phyloP scores from a whole-genome alignment of 2,329 filamentous ascomycete genomes.

The Aspergillus unguis region DNA sequence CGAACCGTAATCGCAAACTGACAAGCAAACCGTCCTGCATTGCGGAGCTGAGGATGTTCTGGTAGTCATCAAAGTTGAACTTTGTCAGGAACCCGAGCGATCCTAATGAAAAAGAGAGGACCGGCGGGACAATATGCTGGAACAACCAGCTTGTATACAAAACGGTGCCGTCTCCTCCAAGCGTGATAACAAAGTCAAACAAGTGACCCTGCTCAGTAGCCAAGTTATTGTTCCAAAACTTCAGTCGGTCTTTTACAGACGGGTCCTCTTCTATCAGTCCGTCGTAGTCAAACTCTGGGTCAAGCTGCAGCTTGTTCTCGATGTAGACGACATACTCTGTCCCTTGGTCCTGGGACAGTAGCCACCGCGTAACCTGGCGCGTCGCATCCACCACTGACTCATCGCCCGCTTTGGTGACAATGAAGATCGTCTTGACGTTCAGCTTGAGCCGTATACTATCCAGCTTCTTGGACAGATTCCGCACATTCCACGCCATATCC shows the following conservation, averaged over 20 bases:
- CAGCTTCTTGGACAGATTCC: slow-evolving; percentile 81
- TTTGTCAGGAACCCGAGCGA: slow-evolving; percentile 95
- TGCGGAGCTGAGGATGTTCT: slow-evolving; percentile 64
- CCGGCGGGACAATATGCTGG: slow-evolving; percentile 88
- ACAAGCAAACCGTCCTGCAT: slow-evolving; percentile 85
- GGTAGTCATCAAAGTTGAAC: slow-evolving; percentile 81
- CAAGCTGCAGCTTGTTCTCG: slow-evolving; percentile 69
- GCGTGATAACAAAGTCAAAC: slow-evolving; percentile 90
- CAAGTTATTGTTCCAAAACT: slow-evolving; percentile 79
- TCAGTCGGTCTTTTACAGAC: slow-evolving; percentile 57
- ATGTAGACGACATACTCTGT: slow-evolving; percentile 74
- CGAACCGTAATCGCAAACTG: slow-evolving; percentile 81
- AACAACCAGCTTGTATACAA: slow-evolving; percentile 96
- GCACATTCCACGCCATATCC: slow-evolving; percentile 95
- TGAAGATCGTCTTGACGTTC: slow-evolving; percentile 75
- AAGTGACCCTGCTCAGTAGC: slow-evolving; percentile 74
- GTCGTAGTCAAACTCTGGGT: slow-evolving; percentile 69
- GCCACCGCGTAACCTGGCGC: slow-evolving; percentile 73
- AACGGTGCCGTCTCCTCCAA: slow-evolving; percentile 95
- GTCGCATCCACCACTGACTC: slow-evolving; percentile 73
- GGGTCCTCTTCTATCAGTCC: slow-evolving; percentile 64
- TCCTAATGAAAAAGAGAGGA: slow-evolving; percentile 85
- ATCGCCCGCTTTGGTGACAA: slow-evolving; percentile 91
- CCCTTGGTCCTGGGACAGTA: slow-evolving; percentile 67
- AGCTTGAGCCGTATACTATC: slow-evolving; percentile 80